These are phyloP conservation scores for Nepenthes gracilis DNA, from an alignment of 148 eudicot genomes.

Conservation along the genomic window DNA sequence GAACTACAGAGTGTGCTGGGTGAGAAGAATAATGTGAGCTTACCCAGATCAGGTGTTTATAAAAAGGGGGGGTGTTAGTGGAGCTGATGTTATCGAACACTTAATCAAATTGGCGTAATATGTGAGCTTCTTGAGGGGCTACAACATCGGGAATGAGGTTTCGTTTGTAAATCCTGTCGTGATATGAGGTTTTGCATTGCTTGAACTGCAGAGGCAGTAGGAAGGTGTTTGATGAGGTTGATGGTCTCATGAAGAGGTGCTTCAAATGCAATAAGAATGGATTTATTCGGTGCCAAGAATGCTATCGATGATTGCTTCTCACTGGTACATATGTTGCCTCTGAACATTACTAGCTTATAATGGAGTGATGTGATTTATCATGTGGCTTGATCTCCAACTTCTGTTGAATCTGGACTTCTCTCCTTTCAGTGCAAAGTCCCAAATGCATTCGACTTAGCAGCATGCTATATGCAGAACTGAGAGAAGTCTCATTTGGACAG, in stretches of 20 bases:
- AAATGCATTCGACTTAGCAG: too few relatives aligned
- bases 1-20: slow-evolving; percentile 53
- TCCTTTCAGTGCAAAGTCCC: too few relatives aligned
- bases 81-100: slow-evolving; percentile 59
- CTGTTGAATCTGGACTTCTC: slow-evolving; percentile 12
- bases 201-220: slow-evolving; percentile 68
- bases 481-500: too few relatives aligned
- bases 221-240: slow-evolving; percentile 81
- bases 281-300: slow-evolving; percentile 64
- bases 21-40: slow-evolving; percentile 31
- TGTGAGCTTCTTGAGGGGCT: slow-evolving; percentile 45
- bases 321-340: too few relatives aligned
- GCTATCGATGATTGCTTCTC: slow-evolving; percentile 26
- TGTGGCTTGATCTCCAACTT: slow-evolving; percentile 2
- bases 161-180: slow-evolving; percentile 58
- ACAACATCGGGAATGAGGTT: slow-evolving; percentile 29
- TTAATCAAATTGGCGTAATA: slow-evolving; percentile 63
- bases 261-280: slow-evolving; percentile 80
- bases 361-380: background rate
- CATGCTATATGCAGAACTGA: too few relatives aligned
- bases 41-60: slow-evolving; percentile 76
- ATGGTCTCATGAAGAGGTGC: slow-evolving; percentile 55
- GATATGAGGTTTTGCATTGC: slow-evolving; percentile 82
- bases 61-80: slow-evolving; percentile 60
- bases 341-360: background rate